Conservation (phyloP, 441 rosid species). For the Mallotus repandus region DNA sequence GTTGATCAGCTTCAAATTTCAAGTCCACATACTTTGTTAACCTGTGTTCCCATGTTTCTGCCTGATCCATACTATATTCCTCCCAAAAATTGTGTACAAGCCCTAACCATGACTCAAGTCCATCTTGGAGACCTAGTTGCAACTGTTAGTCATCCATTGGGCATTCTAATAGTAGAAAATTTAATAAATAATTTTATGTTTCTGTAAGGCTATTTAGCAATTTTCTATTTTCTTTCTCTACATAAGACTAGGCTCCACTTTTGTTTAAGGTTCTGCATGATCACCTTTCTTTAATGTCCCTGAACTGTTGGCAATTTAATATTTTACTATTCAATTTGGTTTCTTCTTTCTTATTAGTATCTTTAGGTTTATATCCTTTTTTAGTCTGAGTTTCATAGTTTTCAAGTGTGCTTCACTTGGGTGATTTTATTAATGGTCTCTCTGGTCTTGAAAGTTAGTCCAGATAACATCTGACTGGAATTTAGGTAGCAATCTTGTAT, state of each 20-base stretch:
- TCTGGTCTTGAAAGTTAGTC: not conserved
- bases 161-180: not conserved
- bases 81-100: not conserved
- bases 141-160: not conserved
- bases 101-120: not conserved
- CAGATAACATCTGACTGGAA: not conserved
- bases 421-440: not conserved
- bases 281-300: not conserved
- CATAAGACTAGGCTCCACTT: not conserved
- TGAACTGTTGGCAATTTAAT: not conserved
- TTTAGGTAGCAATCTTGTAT: not conserved
- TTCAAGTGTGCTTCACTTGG: not conserved
- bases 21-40: not conserved
- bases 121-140: constrained; percentile 4
- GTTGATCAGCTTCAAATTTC: not conserved
- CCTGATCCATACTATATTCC: not conserved
- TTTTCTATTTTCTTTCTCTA: not conserved
- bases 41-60: not conserved
- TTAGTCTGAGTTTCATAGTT: not conserved
- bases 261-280: not conserved
- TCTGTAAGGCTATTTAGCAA: not conserved
- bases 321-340: constrained; percentile 4
- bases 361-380: not conserved
- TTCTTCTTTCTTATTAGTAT: not conserved
- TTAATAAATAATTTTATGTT: not conserved